phyloP scores from a whole-genome alignment of 148 eudicot species.

The Diospyros kaki region DNA sequence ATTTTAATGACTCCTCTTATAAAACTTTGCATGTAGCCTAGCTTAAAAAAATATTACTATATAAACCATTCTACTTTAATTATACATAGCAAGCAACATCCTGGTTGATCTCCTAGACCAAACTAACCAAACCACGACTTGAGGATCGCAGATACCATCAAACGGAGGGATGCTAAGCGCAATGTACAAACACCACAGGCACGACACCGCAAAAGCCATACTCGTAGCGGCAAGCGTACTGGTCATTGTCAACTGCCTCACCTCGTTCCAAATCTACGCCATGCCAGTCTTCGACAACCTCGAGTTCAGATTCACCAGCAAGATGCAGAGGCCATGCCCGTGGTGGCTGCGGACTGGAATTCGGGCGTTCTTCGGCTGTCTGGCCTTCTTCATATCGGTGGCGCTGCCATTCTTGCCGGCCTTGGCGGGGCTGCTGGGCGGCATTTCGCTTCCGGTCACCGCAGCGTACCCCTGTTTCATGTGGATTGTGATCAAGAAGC shows the following conservation, averaged over 20 bases:
- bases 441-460: conserved; percentile 66
- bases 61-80: too few species aligned
- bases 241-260: conserved; percentile 52
- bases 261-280: conserved; percentile 83
- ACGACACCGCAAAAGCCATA: conserved; percentile 37
- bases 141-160: conserved; percentile 44
- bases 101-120: background rate
- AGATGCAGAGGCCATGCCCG: conserved; percentile 54
- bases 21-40: too few species aligned
- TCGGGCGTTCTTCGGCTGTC: conserved; percentile 58
- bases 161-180: conserved; percentile 58
- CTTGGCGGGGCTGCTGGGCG: conserved; percentile 71
- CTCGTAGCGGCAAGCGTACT: conserved; percentile 45
- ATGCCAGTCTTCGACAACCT: conserved; percentile 90
- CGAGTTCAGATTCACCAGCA: conserved; percentile 57
- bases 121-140: background rate
- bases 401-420: conserved; percentile 76
- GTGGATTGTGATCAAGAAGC: conserved; percentile 72
- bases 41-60: too few species aligned
- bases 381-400: conserved; percentile 60
- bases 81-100: too few species aligned
- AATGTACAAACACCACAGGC: conserved; percentile 52
- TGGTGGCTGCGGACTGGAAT: conserved; percentile 49
- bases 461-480: conserved; percentile 79
- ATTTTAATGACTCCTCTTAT: too few species aligned